Evolutionary conservation across 495 filamentous ascomycete genomes (phyloP).

Genomic region (Talaromyces proteolyticus): DNA sequence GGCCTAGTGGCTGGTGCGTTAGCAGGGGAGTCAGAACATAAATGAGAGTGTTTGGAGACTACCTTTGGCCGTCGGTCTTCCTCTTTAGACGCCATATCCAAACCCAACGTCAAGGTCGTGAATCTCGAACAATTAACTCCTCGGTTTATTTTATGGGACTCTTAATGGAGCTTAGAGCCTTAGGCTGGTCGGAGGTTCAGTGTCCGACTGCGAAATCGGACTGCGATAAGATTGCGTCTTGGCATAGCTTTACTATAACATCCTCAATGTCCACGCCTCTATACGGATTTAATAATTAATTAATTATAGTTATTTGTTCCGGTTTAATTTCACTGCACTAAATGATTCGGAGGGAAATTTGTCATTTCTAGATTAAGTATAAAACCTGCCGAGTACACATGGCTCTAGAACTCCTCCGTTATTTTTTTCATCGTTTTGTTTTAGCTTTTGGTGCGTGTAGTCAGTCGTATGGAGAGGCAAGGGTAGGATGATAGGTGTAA

Average conservation of each 20-base stretch:
- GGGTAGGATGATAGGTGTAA: neutral
- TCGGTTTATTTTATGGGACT: no score
- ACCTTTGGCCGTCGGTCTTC: slow-evolving; percentile 42
- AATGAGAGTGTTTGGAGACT: neutral
- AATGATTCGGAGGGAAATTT: slow-evolving; percentile 8
- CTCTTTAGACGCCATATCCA: slow-evolving; percentile 33
- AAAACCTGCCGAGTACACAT: slow-evolving; percentile 5
- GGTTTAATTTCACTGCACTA: no score
- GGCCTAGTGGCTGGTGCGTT: slow-evolving; percentile 43
- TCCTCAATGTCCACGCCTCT: no score
- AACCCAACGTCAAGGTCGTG: neutral
- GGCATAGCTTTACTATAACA: no score
- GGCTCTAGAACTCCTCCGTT: slow-evolving; percentile 28
- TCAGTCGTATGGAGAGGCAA: neutral
- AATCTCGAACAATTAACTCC: neutral
- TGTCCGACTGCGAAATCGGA: no score
- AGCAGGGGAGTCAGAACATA: slow-evolving; percentile 6
- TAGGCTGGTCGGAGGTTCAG: no score
- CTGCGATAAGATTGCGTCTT: no score
- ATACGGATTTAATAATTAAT: no score
- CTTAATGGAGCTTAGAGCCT: no score
- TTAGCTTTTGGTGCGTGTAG: neutral
- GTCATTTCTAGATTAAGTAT: slow-evolving; percentile 15
- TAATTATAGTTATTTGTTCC: no score
- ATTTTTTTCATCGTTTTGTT: slow-evolving; percentile 9